Evolutionary conservation across 352 stramenopile genomes (phyloP).

Genomic region (Phytopythium litorale): DNA sequence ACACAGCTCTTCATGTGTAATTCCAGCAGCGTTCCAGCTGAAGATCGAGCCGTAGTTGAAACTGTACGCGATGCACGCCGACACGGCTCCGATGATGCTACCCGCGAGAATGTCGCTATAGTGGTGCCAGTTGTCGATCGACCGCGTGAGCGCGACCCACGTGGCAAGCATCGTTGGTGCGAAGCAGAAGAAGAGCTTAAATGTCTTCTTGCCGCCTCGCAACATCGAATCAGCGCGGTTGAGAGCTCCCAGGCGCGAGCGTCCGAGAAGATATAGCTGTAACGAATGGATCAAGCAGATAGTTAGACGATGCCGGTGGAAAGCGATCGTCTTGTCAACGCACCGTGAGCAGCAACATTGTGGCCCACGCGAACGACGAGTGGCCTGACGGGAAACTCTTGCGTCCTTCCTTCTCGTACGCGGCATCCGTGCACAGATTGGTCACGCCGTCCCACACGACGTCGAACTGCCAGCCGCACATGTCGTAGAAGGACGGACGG

Average conservation of each 20-base stretch:
- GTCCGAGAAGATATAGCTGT: conserved; percentile 70
- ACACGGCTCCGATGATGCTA: conserved; percentile 43
- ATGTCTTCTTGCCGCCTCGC: conserved; percentile 50
- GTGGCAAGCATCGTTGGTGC: conserved; percentile 56
- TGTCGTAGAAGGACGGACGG: conserved; percentile 77
- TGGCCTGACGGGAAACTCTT: conserved; percentile 85
- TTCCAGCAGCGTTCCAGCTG: conserved; percentile 35
- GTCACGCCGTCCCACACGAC: conserved; percentile 68
- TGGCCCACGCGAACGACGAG: conserved; percentile 65
- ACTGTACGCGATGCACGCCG: conserved; percentile 34
- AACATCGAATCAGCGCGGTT: conserved; percentile 50
- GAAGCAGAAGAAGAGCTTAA: conserved; percentile 80
- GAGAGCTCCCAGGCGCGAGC: conserved; percentile 59
- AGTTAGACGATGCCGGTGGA: conserved; percentile 27
- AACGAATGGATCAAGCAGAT: conserved; percentile 1
- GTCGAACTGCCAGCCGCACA: conserved; percentile 73
- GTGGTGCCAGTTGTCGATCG: conserved; percentile 86
- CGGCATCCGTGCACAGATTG: conserved; percentile 64
- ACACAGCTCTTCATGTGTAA: conserved; percentile 34
- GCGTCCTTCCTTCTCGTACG: conserved; percentile 60
- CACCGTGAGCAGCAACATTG: conserved; percentile 72
- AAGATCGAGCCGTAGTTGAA: conserved; percentile 71
- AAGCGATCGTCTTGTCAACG: background rate
- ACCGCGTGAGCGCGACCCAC: conserved; percentile 76
- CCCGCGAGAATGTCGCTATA: conserved; percentile 69